Conservation (phyloP, 1,139 yeast genomes). For the Blastobotrys proliferans region DNA sequence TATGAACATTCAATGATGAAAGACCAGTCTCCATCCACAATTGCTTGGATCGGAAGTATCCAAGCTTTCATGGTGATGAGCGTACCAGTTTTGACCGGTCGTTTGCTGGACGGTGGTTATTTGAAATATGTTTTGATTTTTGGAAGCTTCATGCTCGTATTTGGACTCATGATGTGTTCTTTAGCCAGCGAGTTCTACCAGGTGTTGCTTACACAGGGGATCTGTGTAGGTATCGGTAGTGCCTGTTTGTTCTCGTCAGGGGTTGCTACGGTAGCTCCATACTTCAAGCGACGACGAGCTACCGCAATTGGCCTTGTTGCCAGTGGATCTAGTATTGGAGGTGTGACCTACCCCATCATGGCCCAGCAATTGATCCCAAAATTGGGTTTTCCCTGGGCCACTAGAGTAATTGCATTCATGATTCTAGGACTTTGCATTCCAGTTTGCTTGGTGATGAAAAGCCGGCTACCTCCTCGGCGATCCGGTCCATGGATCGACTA, state of each 20-base stretch:
- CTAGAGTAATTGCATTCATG: constrained; percentile 32
- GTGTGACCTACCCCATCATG: constrained; percentile 33
- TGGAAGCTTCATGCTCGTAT: constrained; percentile 45
- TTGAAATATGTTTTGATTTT: constrained; percentile 30
- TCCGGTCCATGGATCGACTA: constrained; percentile 30
- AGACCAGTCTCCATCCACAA: constrained; percentile 40
- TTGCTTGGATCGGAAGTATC: constrained; percentile 64
- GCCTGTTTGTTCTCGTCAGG: constrained; percentile 36
- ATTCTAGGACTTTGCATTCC: constrained; percentile 24
- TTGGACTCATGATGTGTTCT: constrained; percentile 53
- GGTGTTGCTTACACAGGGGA: constrained; percentile 54
- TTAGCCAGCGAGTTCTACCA: constrained; percentile 49
- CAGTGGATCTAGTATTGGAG: constrained; percentile 52
- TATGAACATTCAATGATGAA: constrained; percentile 45
- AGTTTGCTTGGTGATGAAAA: constrained; percentile 24
- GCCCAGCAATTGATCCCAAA: constrained; percentile 27
- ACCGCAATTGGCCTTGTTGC: constrained; percentile 54
- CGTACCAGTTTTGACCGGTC: constrained; percentile 57
- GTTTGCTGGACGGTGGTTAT: constrained; percentile 49
- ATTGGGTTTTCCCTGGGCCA: constrained; percentile 35
- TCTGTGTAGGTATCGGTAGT: constrained; percentile 51
- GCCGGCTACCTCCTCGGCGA: constrained; percentile 32
- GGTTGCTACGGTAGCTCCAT: constrained; percentile 39
- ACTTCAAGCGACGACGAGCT: constrained; percentile 50
- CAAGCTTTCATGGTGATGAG: constrained; percentile 53